Percentiles rank a stretch among this genome's conserved stretches.
Conservation (phyloP, 169 alveolate genomes). For the Besnoitia besnoiti region DNA sequence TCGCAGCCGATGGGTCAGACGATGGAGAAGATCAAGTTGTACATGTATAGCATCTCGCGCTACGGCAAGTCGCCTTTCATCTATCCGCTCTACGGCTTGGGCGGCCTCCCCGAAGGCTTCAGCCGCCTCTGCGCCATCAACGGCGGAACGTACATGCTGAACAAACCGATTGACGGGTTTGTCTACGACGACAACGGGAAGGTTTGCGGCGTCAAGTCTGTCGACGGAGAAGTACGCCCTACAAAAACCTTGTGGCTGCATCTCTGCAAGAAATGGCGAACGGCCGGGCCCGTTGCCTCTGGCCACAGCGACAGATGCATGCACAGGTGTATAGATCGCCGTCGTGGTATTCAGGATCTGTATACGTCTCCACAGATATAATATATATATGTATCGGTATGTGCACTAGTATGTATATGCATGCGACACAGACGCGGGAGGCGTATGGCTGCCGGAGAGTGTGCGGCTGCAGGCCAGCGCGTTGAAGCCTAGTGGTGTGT, state of each 20-base stretch:
- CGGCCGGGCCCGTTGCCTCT: background rate
- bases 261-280: background rate
- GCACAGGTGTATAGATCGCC: background rate
- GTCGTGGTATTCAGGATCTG: background rate
- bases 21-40: constrained; percentile 91
- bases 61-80: constrained; percentile 98
- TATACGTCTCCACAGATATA: too few relatives aligned
- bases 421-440: background rate
- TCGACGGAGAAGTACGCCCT: constrained; percentile 80
- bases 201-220: constrained; percentile 85
- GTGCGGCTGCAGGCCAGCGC: too few relatives aligned
- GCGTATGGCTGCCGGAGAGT: background rate
- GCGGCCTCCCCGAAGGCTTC: constrained; percentile 98
- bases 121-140: constrained; percentile 94
- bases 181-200: constrained; percentile 86
- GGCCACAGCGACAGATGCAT: background rate
- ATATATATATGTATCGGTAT: too few relatives aligned
- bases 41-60: constrained; percentile 93
- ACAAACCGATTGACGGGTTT: constrained; percentile 84
- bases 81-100: constrained; percentile 98
- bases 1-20: constrained; percentile 89
- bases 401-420: background rate
- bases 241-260: background rate
- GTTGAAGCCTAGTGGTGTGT: too few relatives aligned
- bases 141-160: constrained; percentile 97